Conservation (phyloP, 2,329 filamentous ascomycete genomes). For the Trichophyton rubrum region DNA sequence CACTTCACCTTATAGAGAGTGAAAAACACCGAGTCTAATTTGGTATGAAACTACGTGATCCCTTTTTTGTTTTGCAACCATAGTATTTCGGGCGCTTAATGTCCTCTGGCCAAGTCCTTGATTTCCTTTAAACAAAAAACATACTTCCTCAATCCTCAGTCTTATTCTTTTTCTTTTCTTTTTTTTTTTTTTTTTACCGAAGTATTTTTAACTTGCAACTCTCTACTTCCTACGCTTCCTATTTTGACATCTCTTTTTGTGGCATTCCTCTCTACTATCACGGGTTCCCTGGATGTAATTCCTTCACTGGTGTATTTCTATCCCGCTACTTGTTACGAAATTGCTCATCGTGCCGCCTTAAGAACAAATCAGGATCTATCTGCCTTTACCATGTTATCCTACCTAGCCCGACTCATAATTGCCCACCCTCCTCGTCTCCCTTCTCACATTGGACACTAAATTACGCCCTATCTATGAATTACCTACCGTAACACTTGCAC, state of each 20-base stretch:
- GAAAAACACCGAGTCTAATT: conserved; percentile 59
- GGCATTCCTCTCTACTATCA: background rate
- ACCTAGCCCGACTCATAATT: background rate
- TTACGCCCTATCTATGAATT: background rate
- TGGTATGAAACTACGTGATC: conserved; percentile 5
- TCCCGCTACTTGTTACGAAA: background rate
- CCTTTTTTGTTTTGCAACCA: background rate
- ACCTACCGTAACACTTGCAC: background rate
- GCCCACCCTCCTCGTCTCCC: background rate
- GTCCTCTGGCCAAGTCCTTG: background rate
- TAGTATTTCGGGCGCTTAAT: background rate
- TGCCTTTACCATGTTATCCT: background rate
- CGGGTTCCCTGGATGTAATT: conserved; percentile 3
- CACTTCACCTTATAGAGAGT: conserved; percentile 43
- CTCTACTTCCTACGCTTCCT: background rate
- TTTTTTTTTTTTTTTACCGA: background rate
- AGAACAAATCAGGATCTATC: background rate
- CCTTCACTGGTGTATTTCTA: conserved; percentile 3
- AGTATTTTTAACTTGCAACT: background rate
- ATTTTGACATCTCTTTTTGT: conserved; percentile 2
- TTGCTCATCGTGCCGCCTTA: background rate
- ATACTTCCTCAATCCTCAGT: background rate
- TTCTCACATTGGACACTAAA: background rate
- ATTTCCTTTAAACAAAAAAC: conserved; percentile 1
- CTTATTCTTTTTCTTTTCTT: background rate